A percentile compares a stretch with the other conserved stretches of the same genome.
Evolutionary conservation across 345 rosid genomes (phyloP).

Genomic region (Acer campestre): DNA sequence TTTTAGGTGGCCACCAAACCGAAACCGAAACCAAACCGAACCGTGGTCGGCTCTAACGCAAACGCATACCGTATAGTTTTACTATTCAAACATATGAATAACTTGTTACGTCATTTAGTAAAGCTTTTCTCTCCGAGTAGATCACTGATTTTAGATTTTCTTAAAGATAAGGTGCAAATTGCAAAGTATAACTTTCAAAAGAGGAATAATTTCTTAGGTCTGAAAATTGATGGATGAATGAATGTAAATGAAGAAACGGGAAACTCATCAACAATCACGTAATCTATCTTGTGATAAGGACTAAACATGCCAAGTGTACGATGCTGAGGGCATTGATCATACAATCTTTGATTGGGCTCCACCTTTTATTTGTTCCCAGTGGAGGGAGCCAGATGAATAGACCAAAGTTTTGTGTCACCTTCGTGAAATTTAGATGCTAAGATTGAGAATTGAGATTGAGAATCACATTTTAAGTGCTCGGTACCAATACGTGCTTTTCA

Average conservation of each 20-base stretch:
- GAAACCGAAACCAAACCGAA: no score
- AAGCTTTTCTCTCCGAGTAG: not conserved
- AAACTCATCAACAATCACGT: not conserved
- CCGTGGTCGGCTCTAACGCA: no score
- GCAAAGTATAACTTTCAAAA: not conserved
- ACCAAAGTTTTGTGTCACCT: not conserved
- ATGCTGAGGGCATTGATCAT: not conserved
- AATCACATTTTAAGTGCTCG: not conserved
- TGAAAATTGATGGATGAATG: not conserved
- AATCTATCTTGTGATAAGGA: not conserved
- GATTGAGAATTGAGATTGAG: not conserved
- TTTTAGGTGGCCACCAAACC: no score
- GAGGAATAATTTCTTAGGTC: not conserved
- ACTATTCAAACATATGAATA: no score
- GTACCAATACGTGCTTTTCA: not conserved
- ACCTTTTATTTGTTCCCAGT: not conserved
- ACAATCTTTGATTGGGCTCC: not conserved
- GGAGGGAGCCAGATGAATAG: slow-evolving; percentile 6
- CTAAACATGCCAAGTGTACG: not conserved
- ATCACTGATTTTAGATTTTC: not conserved
- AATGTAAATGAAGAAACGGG: not conserved
- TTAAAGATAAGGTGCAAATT: not conserved
- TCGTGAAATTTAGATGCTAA: not conserved
- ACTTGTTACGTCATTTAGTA: no score
- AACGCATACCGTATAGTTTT: no score